Evolutionary conservation across 2,329 filamentous ascomycete genomes (phyloP).

Genomic region (Fusarium illudens): DNA sequence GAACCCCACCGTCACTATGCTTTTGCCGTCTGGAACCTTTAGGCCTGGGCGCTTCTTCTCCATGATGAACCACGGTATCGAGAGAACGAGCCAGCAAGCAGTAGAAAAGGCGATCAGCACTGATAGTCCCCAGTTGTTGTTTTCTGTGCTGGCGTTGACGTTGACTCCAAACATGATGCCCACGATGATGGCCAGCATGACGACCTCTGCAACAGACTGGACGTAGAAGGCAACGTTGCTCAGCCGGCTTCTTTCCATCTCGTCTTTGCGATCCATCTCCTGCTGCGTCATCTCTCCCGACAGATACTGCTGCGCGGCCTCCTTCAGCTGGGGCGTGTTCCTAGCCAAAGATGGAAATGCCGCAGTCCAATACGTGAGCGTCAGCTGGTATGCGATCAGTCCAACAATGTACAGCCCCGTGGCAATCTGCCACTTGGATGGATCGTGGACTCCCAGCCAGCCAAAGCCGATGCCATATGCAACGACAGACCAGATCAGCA

Average conservation of each 20-base stretch:
- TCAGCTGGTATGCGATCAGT: conserved; percentile 72
- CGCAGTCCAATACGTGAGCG: conserved; percentile 74
- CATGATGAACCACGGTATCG: conserved; percentile 72
- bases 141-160: conserved; percentile 64
- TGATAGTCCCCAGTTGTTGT: conserved; percentile 73
- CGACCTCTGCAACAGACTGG: conserved; percentile 68
- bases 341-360: conserved; percentile 56
- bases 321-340: conserved; percentile 47
- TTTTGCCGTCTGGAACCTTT: conserved; percentile 48
- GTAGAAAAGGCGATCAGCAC: conserved; percentile 72
- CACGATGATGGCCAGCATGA: conserved; percentile 71
- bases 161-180: conserved; percentile 69
- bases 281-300: conserved; percentile 61
- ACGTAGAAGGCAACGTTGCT: conserved; percentile 71
- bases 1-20: conserved; percentile 66
- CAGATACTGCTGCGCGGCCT: conserved; percentile 44
- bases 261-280: conserved; percentile 69
- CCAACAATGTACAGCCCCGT: conserved; percentile 72
- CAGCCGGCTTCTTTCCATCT: conserved; percentile 69
- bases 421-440: conserved; percentile 66
- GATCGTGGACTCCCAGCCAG: conserved; percentile 71
- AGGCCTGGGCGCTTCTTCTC: conserved; percentile 71
- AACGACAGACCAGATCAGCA: conserved; percentile 67
- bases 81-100: conserved; percentile 69
- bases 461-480: conserved; percentile 72